Conservation (phyloP, 257 asterid species). For the Anisodus acutangulus region DNA sequence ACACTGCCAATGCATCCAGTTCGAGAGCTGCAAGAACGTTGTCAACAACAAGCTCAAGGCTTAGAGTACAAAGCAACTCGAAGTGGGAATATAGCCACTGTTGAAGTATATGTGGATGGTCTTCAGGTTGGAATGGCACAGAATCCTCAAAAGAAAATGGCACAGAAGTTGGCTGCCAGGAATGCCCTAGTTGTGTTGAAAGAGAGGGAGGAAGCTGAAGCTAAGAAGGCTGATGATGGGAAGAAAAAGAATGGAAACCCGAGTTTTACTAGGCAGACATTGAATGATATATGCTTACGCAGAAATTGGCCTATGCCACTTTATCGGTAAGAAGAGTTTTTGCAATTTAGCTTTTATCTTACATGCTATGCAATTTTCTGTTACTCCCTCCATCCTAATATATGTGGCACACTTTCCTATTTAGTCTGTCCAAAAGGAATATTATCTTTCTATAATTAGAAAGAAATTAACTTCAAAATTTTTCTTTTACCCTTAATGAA, state of each 20-base stretch:
- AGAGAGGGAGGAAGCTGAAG: constrained; percentile 75
- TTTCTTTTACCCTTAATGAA: too few species aligned
- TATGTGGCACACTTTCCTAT: too few species aligned
- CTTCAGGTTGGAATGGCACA: constrained; percentile 85
- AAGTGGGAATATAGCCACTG: constrained; percentile 83
- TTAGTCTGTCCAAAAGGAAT: too few species aligned
- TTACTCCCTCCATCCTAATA: too few species aligned
- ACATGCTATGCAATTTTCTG: too few species aligned
- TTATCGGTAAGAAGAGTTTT: constrained; percentile 58
- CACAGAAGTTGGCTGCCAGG: constrained; percentile 96
- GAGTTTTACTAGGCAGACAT: constrained; percentile 88
- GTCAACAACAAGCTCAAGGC: constrained; percentile 98
- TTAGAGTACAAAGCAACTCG: constrained; percentile 90
- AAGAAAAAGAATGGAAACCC: constrained; percentile 74
- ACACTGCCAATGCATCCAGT: constrained; percentile 99
- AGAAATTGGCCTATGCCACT: constrained; percentile 99
- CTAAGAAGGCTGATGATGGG: constrained; percentile 52
- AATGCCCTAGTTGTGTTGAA: constrained; percentile 88
- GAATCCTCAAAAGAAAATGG: constrained; percentile 97
- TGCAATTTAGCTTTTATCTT: neutral
- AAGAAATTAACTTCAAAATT: too few species aligned
- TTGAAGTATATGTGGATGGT: constrained; percentile 90
- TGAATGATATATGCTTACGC: constrained; percentile 91
- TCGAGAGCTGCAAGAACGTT: constrained; percentile 93
- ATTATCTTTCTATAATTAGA: too few species aligned